Evolutionary conservation across 1,139 yeast genomes (phyloP), one percentile per base, ranked within the genome.

Genomic region (Pichia kudriavzevii): DNA sequence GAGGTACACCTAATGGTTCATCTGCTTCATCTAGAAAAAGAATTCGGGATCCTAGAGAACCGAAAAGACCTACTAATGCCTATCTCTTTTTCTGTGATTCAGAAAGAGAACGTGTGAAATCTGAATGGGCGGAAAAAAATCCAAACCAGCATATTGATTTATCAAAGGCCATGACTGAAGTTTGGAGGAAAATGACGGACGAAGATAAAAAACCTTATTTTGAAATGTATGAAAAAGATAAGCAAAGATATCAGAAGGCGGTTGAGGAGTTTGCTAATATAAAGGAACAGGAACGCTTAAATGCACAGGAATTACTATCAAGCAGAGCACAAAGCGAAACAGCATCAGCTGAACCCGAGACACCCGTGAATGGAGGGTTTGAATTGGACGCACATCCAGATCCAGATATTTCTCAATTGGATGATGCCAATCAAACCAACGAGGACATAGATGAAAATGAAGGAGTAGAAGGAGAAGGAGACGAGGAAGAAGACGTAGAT

Each of bases 21-120:
- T 28, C 39, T 10, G 32, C 44, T 7, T 48, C 47, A 14, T 41
- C 50, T 22, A 49, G 44, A 28, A 53, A 49, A 34, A 49, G 51
- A 24, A 33, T 63, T 19, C 71, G 87, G 50, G 94, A 83, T 55
- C 95, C 94, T 4, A 79, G 76, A 47, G 69, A 80, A 50, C 95
- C 96, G 12, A 83, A 83, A 49, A 69, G 94, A 48, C 95, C 95
- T 12, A 81, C 94, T 5, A 87, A 87, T 57, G 94, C 95, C 8
- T 85, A 87, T 52, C 65, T 85, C 44, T 72, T 84, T 36, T 87
- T 82, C 54, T 87, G 96, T 60, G 96, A 87, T 42, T 63, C 74
- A 61, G 93, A 84, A 52, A 82, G 84, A 57, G 95, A 83, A 35
- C 66, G 72, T 36, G 71, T 84, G 31, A 75, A 73, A 46, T 68